These are phyloP conservation scores for Nitzschia sp. DNA, from an alignment of 108 stramenopile species.

Conservation along the genomic window DNA sequence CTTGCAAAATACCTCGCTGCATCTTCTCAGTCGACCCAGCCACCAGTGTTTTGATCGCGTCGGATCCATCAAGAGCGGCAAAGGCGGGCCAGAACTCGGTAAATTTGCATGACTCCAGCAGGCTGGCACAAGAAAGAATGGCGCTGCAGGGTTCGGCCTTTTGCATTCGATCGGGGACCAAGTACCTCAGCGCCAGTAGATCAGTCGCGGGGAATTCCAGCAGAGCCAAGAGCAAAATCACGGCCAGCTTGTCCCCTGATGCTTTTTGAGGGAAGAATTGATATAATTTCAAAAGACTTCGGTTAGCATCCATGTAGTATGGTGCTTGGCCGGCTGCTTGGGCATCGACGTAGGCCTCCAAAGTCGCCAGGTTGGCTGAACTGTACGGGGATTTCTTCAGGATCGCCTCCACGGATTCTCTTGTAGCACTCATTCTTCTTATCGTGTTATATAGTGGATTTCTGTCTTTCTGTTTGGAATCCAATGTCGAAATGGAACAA, in stretches of 20 bases:
- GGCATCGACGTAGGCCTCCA: slow-evolving; percentile 77
- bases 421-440: slow-evolving; percentile 14
- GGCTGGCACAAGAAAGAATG: slow-evolving; percentile 55
- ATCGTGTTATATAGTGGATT: neutral
- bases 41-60: slow-evolving; percentile 47
- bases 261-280: slow-evolving; percentile 64
- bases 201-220: slow-evolving; percentile 70
- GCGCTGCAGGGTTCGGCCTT: slow-evolving; percentile 60
- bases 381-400: slow-evolving; percentile 49
- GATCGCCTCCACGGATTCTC: slow-evolving; percentile 34
- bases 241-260: slow-evolving; percentile 42
- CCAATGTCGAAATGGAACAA: too few species aligned
- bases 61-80: slow-evolving; percentile 43
- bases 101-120: slow-evolving; percentile 79
- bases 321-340: slow-evolving; percentile 68
- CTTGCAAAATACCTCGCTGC: slow-evolving; percentile 55
- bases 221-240: slow-evolving; percentile 62
- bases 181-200: slow-evolving; percentile 65
- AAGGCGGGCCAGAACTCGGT: slow-evolving; percentile 74
- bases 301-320: slow-evolving; percentile 81
- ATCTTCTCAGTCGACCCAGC: slow-evolving; percentile 43
- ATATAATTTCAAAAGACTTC: slow-evolving; percentile 75
- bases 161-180: slow-evolving; percentile 72
- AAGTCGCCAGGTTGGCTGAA: slow-evolving; percentile 49
- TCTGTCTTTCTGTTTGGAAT: too few species aligned